Conservation (phyloP, 768 basidiomycete species). For the Leccinum subtestaceum region DNA sequence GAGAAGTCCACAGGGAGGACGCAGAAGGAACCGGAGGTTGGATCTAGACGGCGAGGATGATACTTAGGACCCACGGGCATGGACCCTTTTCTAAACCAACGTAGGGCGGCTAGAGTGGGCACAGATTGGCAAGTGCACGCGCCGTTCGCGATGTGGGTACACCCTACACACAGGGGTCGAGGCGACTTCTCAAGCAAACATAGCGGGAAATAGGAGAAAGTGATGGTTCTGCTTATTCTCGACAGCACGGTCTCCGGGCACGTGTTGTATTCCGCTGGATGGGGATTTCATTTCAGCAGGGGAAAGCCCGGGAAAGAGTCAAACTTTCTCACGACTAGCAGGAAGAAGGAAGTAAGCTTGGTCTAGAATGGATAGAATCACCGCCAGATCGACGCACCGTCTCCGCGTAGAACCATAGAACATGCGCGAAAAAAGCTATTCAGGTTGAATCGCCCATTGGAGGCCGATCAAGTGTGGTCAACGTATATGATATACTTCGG, state of each 20-base stretch:
- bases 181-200: conserved; percentile 5
- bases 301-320: conserved; percentile 10
- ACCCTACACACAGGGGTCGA: conserved; percentile 23
- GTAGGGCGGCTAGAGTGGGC: too few species aligned
- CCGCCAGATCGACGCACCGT: background rate
- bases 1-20: background rate
- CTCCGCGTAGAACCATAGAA: background rate
- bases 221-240: conserved; percentile 15
- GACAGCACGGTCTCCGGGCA: conserved; percentile 14
- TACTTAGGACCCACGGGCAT: conserved; percentile 9
- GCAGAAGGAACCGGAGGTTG: conserved; percentile 10
- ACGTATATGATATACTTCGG: background rate
- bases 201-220: conserved; percentile 11
- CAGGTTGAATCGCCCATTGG: background rate
- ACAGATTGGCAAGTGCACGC: too few species aligned
- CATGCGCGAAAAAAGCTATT: background rate
- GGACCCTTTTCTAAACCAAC: too few species aligned
- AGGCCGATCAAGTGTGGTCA: background rate
- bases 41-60: conserved; percentile 17
- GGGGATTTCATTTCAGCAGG: background rate
- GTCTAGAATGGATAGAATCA: background rate
- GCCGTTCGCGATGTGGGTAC: conserved; percentile 21
- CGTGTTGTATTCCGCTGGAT: conserved; percentile 19
- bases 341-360: background rate
- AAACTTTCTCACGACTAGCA: conserved; percentile 9